Evolutionary conservation across 148 eudicot genomes (phyloP).

Genomic region (Diospyros lotus): DNA sequence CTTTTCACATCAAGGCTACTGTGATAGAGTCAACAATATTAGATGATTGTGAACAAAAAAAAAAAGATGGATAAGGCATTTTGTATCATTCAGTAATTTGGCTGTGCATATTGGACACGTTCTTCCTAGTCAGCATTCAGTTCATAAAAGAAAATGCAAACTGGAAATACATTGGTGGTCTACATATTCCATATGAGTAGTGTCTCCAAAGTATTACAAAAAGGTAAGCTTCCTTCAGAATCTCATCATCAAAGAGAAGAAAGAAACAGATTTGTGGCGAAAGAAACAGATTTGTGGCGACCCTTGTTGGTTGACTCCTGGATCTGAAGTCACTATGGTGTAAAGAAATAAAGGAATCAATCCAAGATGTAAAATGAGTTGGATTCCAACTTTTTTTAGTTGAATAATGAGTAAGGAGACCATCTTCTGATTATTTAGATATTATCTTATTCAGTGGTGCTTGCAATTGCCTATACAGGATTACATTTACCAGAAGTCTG

Average conservation of each 20-base stretch:
- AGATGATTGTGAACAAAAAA: conserved; percentile 1
- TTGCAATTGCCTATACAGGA: conserved; percentile 5
- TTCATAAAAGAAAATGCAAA: conserved; percentile 5
- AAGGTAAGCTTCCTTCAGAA: conserved; percentile 25
- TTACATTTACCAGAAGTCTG: conserved; percentile 8
- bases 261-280: conserved; percentile 26
- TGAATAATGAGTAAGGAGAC: conserved; percentile 16
- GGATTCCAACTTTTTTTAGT: conserved; percentile 38
- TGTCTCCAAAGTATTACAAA: conserved; percentile 14
- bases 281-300: conserved; percentile 28
- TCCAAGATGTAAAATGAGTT: conserved; percentile 36
- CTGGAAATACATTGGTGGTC: conserved; percentile 18
- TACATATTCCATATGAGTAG: conserved; percentile 34
- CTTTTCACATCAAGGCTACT: neutral
- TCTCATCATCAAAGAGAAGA: conserved; percentile 34
- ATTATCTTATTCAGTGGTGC: conserved; percentile 3
- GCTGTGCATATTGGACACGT: conserved; percentile 16
- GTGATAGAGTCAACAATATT: conserved; percentile 14
- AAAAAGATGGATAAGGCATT: neutral
- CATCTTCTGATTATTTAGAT: conserved; percentile 6
- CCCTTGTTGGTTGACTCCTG: conserved; percentile 26
- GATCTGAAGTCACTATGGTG: conserved; percentile 14
- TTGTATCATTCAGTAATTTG: conserved; percentile 6
- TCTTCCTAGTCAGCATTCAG: conserved; percentile 10
- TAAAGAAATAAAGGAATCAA: too few relatives aligned